phyloP scores from a whole-genome alignment of 768 basidiomycete species.

The Boletus barrowsii region DNA sequence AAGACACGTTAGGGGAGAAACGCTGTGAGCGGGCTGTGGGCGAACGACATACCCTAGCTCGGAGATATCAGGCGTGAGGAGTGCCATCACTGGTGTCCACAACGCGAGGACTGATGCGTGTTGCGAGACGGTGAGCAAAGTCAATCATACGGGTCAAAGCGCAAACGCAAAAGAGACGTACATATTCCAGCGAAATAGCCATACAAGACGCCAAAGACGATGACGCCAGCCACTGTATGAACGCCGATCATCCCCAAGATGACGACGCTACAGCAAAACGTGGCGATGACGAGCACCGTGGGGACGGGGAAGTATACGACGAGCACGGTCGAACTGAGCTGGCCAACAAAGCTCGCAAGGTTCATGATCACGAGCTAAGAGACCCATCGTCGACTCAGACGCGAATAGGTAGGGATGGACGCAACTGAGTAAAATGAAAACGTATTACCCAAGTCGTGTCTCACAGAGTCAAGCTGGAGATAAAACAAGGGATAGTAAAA shows the following conservation, averaged over 20 bases:
- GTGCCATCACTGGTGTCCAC: slow-evolving; percentile 43
- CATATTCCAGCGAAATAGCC: slow-evolving; percentile 53
- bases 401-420: slow-evolving; percentile 2
- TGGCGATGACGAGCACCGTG: slow-evolving; percentile 34
- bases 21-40: no score
- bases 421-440: slow-evolving; percentile 60
- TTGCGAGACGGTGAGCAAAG: not conserved
- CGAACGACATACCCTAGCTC: slow-evolving; percentile 47
- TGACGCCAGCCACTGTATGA: slow-evolving; percentile 36
- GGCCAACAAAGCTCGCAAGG: slow-evolving; percentile 50
- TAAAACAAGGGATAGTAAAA: slow-evolving; percentile 60
- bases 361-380: slow-evolving; percentile 55
- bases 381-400: not conserved
- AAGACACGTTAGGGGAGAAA: not conserved
- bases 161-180: slow-evolving; percentile 16
- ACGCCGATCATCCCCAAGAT: slow-evolving; percentile 50
- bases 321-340: slow-evolving; percentile 47
- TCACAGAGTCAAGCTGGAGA: slow-evolving; percentile 52
- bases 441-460: slow-evolving; percentile 41
- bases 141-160: not conserved
- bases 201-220: slow-evolving; percentile 44
- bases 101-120: slow-evolving; percentile 33
- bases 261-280: slow-evolving; percentile 36
- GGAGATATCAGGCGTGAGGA: slow-evolving; percentile 43
- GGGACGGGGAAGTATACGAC: slow-evolving; percentile 43